Evolutionary conservation across 2,329 filamentous ascomycete species (phyloP), one percentile per base, ranked within the genome.

Genomic region (Nannizzia gypsea): DNA sequence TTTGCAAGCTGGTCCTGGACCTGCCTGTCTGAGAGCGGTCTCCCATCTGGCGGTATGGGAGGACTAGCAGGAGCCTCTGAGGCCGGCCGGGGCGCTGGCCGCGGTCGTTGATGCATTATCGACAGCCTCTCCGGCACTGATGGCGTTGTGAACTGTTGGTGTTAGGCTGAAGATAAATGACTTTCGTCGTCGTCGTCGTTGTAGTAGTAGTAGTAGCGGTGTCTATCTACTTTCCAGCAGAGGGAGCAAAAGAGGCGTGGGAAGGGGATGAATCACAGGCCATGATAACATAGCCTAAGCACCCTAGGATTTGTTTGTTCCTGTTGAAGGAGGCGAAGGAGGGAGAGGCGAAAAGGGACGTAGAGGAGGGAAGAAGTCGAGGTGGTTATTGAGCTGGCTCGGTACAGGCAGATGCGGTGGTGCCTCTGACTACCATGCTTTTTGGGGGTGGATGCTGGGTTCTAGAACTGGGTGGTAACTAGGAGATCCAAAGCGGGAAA

Each of bases 91-190:
- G 54, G 22, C 65, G 87, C 82, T 63, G 85, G 82, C 67, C 91
- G 85, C 67, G 88, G 86, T 76, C 91, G 89, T 76, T 95, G 91
- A 82, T 96, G 90, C 91, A 96, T 96, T 48, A 54, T 54, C 15
- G 38, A 17, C 3, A 42, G 31, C 38, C 28, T n/a, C 48, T 54
- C 13, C n/a, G 26, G 28, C 13, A 52, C n/a, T 15, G 38, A 17
- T 36, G n/a, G n/a, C 13, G 58, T 50, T n/a, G 24, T n/a, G 13
- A 46, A 55, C 9, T 24, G 13, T 31, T 36, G 50, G 28, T 24
- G 48, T 40, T 42, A 50, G n/a, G 38, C 3, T 52, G 66, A 62
- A 61, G 62, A 38, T 57, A 61, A 59, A 59, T 63, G n/a, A n/a
- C n/a, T n/a, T n/a, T n/a, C n/a, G 9, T 36, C 31, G 31, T 36